Evolutionary conservation across 1,139 yeast species (phyloP), one percentile per base, ranked within the genome.

Genomic region (Candida sanyaensis): DNA sequence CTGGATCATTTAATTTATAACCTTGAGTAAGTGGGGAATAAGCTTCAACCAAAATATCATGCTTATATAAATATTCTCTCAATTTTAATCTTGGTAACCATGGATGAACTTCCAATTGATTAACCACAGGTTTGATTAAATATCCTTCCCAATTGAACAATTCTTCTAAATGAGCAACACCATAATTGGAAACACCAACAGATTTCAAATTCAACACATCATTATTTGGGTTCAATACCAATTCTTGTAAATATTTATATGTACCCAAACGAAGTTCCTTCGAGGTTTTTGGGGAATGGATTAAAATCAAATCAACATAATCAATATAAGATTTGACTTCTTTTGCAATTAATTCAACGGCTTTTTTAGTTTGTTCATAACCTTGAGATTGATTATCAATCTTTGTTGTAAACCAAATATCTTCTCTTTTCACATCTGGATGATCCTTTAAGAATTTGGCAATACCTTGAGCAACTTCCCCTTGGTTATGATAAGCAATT

Each of bases 21-120:
- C 90, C 87, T 50, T 81, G 84, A 1, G 88, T 83, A 59, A 86
- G 71, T 11, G 96, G 87, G 4, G 88, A 80, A 64, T 79, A 88
- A 0, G 93, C 91, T 62, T 86, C 87, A 7, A 82, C 77, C 6
- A 74, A 64, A 32, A 86, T 74, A 24, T 66, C 71, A 31, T 77
- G 57, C 36, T 66, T 50, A 31, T 67, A 59, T 53, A 71, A 65
- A 55, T 61, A 73, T 43, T 71, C 65, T 34, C 76, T 64, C 55
- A 75, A 69, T 48, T 69, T 63, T 41, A 66, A 50, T 44, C 66
- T 68, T 1, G 78, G 78, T 50, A 69, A 63, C 75, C 77, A 75
- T 37, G 79, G 80, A 57, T 75, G 78, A 57, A 73, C 71, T 55
- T 75, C 80, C 55, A 75, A 63, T 57, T 75, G 79, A 57, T 75